Base-by-base conservation (phyloP, 208 protist genomes). In the Trypanosoma platydactyli region DNA sequence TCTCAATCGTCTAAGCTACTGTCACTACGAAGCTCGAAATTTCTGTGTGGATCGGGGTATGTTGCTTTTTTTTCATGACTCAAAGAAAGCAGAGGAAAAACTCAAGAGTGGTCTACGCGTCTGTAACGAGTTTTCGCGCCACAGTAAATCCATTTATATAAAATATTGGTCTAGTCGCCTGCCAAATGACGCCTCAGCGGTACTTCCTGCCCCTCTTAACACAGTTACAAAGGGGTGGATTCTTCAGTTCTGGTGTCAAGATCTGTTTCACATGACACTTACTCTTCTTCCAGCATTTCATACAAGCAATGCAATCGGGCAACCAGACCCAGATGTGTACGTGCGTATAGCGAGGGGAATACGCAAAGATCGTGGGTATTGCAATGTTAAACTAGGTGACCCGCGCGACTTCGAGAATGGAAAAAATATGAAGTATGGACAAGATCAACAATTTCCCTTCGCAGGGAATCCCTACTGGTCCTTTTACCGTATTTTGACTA, bases 251-350 rank as follows among this genome's bases (percentile, higher is more conserved):
- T 79, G 73, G 73, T 79, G 73, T 53, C 73, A 79, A 27, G 73
- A 79, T 66, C 57, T 79, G 15, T 79, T 79, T 54, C 73, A 79
- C 61, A 74, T 64, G 57, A 79, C 73, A 24, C 66, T 79, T 29
- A 58, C 68, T 15, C 46, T 79, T 41, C 25, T 79, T 46, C 73
- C 73, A 33, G 73, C 68, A 3, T 74, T 74, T 64, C 57, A 69
- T 33, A 71, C 68, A 1, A 79, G 70, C 18, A 16, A 49, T 16
- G 57, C n/a, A 11, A 15, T 65, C 18, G 68, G 41, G 4, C 45
- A 62, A 45, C 22, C 18, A 12, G 45, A 74, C 29, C n/a, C 60
- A 41, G 73, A 79, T 49, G 50, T 79, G 20, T 79, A 75, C 44
- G 56, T 79, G 56, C 55, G 49, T 5, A 69, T 79, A 46, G 73